These are phyloP conservation scores for Trichoderma guizhouense DNA, from an alignment of 2,329 filamentous ascomycete species.

Conservation along the genomic window DNA sequence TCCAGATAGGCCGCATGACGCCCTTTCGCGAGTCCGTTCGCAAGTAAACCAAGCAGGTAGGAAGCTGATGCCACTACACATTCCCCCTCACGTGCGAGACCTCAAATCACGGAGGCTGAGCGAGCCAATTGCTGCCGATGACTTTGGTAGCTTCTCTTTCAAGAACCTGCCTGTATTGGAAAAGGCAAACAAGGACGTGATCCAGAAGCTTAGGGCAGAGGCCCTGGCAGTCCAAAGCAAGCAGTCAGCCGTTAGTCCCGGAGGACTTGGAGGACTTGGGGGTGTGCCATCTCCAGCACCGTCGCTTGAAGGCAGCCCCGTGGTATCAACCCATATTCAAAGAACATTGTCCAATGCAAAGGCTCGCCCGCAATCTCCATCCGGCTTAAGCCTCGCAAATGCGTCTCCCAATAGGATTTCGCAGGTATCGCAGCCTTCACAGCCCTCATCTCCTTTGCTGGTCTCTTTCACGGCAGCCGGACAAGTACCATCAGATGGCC, in stretches of 20 bases:
- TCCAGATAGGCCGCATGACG: slow-evolving; percentile 87
- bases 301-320: slow-evolving; percentile 78
- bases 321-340: slow-evolving; percentile 75
- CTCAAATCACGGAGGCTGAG: slow-evolving; percentile 82
- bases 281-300: slow-evolving; percentile 59
- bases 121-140: slow-evolving; percentile 83
- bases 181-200: slow-evolving; percentile 98
- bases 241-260: slow-evolving; percentile 42
- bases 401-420: slow-evolving; percentile 83
- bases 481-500: slow-evolving; percentile 68
- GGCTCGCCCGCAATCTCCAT: slow-evolving; percentile 81
- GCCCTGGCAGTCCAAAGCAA: slow-evolving; percentile 69
- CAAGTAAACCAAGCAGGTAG: slow-evolving; percentile 86
- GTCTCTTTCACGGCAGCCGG: slow-evolving; percentile 84
- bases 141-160: slow-evolving; percentile 95
- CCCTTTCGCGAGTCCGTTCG: slow-evolving; percentile 80
- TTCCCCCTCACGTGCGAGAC: slow-evolving; percentile 93
- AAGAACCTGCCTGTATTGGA: slow-evolving; percentile 96
- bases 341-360: slow-evolving; percentile 81
- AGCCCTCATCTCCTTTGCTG: slow-evolving; percentile 71
- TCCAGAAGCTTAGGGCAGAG: slow-evolving; percentile 90
- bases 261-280: slow-evolving; percentile 30
- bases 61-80: slow-evolving; percentile 90
- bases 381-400: slow-evolving; percentile 71
- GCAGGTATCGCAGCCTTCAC: slow-evolving; percentile 56